Conservation (phyloP, 805 yeast species). For the Candida glaebosa region DNA sequence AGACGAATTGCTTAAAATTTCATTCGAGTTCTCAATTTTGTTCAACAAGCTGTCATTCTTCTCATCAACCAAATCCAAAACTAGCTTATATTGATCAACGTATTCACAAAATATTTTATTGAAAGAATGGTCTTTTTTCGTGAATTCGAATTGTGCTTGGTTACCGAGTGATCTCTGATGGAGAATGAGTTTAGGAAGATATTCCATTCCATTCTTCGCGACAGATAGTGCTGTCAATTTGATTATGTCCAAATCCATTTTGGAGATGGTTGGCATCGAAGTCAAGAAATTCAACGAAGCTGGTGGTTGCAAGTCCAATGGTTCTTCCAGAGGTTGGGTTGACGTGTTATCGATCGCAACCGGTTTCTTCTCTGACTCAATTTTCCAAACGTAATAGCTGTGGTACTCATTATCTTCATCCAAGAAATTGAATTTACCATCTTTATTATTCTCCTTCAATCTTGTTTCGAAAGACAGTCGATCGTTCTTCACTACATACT, state of each 20-base stretch:
- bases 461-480: conserved; percentile 53
- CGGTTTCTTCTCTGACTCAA: conserved; percentile 7
- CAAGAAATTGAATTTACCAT: conserved; percentile 64
- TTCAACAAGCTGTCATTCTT: conserved; percentile 8
- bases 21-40: conserved; percentile 15
- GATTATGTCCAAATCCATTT: conserved; percentile 63
- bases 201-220: conserved; percentile 54
- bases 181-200: conserved; percentile 27
- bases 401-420: conserved; percentile 51
- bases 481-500: conserved; percentile 69
- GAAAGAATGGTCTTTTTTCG: conserved; percentile 57
- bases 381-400: conserved; percentile 51
- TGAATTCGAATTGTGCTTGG: conserved; percentile 64
- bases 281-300: conserved; percentile 21
- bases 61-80: conserved; percentile 15
- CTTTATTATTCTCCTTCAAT: conserved; percentile 44
- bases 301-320: conserved; percentile 13
- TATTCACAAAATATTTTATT: conserved; percentile 47
- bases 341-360: neutral
- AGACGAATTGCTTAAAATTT: conserved; percentile 46
- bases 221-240: conserved; percentile 69
- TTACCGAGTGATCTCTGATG: conserved; percentile 37
- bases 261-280: conserved; percentile 43
- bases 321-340: neutral
- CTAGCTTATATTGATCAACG: conserved; percentile 50